Evolutionary conservation across 179 eudicot species (phyloP).

Genomic region (Vitellaria paradoxa): DNA sequence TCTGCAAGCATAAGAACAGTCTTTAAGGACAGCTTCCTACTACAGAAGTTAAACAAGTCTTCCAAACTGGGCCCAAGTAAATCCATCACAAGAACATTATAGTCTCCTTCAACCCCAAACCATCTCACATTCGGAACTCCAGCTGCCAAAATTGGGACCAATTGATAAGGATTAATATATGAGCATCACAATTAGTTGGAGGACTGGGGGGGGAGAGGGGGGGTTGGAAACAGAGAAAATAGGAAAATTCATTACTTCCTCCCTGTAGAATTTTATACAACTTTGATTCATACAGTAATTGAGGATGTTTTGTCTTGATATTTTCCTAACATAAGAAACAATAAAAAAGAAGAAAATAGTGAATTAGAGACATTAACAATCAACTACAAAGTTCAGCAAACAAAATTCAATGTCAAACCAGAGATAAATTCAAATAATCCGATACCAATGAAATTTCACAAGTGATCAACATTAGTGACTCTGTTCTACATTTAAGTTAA

Average conservation of each 20-base stretch:
- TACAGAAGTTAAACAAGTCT: slow-evolving; percentile 70
- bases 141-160: slow-evolving; percentile 36
- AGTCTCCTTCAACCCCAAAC: slow-evolving; percentile 79
- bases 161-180: background rate
- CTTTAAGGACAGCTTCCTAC: slow-evolving; percentile 70
- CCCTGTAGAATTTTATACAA: slow-evolving; percentile 69
- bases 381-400: no score
- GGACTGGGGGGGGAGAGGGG: background rate
- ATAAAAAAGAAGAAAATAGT: background rate
- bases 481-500: background rate
- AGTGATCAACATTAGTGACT: background rate
- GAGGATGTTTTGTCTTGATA: slow-evolving; percentile 73
- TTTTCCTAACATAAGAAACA: slow-evolving; percentile 44
- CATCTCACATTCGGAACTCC: slow-evolving; percentile 65
- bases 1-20: slow-evolving; percentile 87
- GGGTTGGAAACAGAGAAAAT: background rate
- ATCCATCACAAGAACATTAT: slow-evolving; percentile 75
- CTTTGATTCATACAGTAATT: slow-evolving; percentile 63
- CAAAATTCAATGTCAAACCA: background rate
- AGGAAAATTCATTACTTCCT: slow-evolving; percentile 56
- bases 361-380: background rate
- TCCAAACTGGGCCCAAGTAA: slow-evolving; percentile 77
- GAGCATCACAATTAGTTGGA: background rate
- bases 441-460: no score
- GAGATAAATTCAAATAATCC: background rate